Evolutionary conservation across 192 early-diverging fungal species (phyloP).

Genomic region (Coemansia aciculifera): DNA sequence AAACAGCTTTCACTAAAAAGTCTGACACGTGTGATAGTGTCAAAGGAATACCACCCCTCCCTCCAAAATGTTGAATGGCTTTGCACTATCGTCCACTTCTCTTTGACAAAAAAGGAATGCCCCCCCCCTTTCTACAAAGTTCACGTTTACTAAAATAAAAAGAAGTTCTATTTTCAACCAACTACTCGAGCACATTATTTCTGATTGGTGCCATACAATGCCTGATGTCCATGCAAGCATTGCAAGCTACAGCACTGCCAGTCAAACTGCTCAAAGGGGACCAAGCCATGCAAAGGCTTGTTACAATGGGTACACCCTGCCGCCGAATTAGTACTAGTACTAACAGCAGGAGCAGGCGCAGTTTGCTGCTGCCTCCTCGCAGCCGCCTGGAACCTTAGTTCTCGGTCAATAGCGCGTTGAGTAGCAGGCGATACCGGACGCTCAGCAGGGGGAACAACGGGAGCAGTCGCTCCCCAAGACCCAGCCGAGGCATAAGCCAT

Average conservation of each 20-base stretch:
- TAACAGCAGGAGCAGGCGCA: neutral
- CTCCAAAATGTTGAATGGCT: no score
- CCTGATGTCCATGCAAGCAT: constrained; percentile 43
- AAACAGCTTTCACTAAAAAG: neutral
- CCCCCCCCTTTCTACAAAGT: no score
- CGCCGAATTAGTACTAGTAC: neutral
- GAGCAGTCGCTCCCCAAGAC: neutral
- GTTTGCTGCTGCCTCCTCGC: constrained; percentile 21
- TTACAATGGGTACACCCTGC: constrained; percentile 57
- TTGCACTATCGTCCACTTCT: no score
- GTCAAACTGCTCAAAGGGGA: constrained; percentile 77
- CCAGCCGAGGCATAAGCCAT: constrained; percentile 27
- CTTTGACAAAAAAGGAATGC: no score
- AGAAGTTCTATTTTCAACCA: neutral
- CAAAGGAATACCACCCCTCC: neutral
- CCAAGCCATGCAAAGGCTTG: constrained; percentile 56
- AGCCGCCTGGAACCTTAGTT: constrained; percentile 37
- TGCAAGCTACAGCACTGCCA: constrained; percentile 62
- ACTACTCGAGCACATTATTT: neutral
- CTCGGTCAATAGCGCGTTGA: constrained; percentile 32
- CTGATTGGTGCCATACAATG: constrained; percentile 1
- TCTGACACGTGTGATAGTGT: neutral
- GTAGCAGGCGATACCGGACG: constrained; percentile 14
- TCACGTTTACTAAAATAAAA: neutral
- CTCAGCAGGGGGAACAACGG: no score